Evolutionary conservation across 805 yeast genomes (phyloP), one percentile per base, ranked within the genome.

Genomic region (Ogataea henricii): DNA sequence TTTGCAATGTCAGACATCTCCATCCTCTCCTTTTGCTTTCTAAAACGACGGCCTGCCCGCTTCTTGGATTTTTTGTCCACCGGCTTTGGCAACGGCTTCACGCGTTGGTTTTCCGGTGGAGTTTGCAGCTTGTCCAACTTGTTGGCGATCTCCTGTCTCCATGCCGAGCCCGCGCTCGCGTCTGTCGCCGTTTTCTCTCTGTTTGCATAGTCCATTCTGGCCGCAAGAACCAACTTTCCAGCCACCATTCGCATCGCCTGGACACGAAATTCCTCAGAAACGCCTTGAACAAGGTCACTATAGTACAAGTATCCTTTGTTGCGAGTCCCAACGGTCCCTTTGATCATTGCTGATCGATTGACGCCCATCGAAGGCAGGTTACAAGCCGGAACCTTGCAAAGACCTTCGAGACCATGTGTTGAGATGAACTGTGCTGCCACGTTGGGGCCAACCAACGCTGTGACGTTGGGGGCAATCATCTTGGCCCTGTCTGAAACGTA

Each of bases 1-100:
- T 82, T 85, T 29, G 90, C 82, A 37, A 87, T 63, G 46, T 90
- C 96, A 0, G 96, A 85, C 76, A 87, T 77, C 58, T 83, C 84
- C 67, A 85, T 83, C 60, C 87, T 82, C 61, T 89, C 87, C 64
- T 88, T 89, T 70, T 81, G 77, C 65, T 89, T 90, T 43, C 96
- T 74, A 56, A 86, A 76, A 47, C 92, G 70, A 54, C 82, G 72
- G 0, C 99, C 99, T 1, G 95, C 97, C 57, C 99, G 74, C 56
- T 84, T 87, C 67, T 89, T 88, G 4, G 92, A 82, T 41, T 83
- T 80, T 46, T 75, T 77, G 46, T 90, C 96, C 14, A 79, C 72
- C 0, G 97, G 97, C 3, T 78, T 70, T 0, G 92, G 85, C 5
- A 83, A 65, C 0, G 89, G 89, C 41, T 90, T 76, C 0, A 91